A percentile compares a stretch with the other conserved stretches of the same genome.
These are phyloP conservation scores for Albophoma yamanashiensis DNA, from an alignment of 2,329 filamentous ascomycete species.

Conservation along the genomic window DNA sequence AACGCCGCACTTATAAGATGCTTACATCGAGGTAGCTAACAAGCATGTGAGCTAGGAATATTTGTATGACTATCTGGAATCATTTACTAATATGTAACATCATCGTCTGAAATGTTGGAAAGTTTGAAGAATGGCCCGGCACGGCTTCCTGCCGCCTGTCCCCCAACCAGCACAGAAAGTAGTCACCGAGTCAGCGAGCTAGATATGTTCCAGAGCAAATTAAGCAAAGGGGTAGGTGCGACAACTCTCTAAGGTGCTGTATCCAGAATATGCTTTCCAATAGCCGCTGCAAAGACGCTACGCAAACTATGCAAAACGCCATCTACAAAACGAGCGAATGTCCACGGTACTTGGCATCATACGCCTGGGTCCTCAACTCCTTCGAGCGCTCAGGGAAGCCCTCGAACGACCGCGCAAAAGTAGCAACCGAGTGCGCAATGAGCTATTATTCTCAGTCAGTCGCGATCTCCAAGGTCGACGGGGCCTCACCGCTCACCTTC, in stretches of 20 bases:
- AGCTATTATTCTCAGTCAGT: slow-evolving; percentile 27
- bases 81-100: too few species aligned
- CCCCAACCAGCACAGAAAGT: too few species aligned
- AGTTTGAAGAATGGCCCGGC: too few species aligned
- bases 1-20: too few species aligned
- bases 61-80: too few species aligned
- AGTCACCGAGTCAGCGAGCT: not conserved
- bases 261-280: not conserved
- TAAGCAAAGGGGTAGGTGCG: not conserved
- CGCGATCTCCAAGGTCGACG: not conserved
- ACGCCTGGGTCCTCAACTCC: slow-evolving; percentile 15
- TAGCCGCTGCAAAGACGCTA: not conserved
- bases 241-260: not conserved
- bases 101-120: too few species aligned
- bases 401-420: slow-evolving; percentile 54
- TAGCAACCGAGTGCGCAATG: slow-evolving; percentile 64
- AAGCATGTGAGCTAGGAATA: too few species aligned
- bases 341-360: slow-evolving; percentile 38
- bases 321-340: slow-evolving; percentile 34
- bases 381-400: slow-evolving; percentile 48
- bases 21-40: too few species aligned
- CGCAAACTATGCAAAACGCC: not conserved
- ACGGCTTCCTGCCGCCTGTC: too few species aligned
- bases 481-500: slow-evolving; percentile 29
- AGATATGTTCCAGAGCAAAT: not conserved